A percentile compares a stretch with the other conserved stretches of the same genome.
Evolutionary conservation across 2,329 filamentous ascomycete species (phyloP).

Genomic region (Aureobasidium sp.): DNA sequence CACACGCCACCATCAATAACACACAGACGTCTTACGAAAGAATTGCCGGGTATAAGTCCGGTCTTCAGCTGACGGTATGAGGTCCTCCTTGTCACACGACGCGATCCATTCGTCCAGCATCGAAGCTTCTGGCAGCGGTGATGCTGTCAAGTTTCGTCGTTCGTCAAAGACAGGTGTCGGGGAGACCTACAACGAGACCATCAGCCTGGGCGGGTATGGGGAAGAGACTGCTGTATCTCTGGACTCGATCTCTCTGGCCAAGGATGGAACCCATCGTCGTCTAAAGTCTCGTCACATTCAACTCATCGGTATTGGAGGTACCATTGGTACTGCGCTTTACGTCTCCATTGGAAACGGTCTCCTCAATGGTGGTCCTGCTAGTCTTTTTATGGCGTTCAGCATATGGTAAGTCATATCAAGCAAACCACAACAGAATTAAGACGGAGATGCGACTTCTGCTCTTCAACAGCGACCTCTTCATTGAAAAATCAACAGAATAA

Average conservation of each 20-base stretch:
- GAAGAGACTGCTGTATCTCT: not conserved
- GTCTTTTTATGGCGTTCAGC: constrained; percentile 38
- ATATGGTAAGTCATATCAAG: constrained; percentile 26
- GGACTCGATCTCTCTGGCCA: not conserved
- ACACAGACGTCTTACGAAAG: not conserved
- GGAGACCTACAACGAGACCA: not conserved
- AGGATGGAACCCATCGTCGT: constrained; percentile 33
- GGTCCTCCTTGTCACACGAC: not conserved
- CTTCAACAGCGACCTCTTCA: not conserved
- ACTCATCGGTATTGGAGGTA: constrained; percentile 32
- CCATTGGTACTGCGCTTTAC: constrained; percentile 40
- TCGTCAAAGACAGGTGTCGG: not conserved
- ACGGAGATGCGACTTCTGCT: not conserved
- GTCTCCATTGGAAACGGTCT: constrained; percentile 39
- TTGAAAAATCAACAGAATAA: not conserved
- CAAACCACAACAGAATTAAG: too few species aligned
- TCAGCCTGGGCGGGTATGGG: not conserved
- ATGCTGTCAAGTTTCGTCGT: not conserved
- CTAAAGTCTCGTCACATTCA: constrained; percentile 39
- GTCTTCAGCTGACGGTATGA: not conserved
- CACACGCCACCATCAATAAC: not conserved
- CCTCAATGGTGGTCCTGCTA: constrained; percentile 39
- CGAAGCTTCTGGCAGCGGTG: not conserved
- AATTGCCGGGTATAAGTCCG: not conserved
- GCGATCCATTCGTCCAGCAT: constrained; percentile 3